These are phyloP conservation scores for Forsythia viridissima DNA, from an alignment of 257 asterid species.

Conservation along the genomic window DNA sequence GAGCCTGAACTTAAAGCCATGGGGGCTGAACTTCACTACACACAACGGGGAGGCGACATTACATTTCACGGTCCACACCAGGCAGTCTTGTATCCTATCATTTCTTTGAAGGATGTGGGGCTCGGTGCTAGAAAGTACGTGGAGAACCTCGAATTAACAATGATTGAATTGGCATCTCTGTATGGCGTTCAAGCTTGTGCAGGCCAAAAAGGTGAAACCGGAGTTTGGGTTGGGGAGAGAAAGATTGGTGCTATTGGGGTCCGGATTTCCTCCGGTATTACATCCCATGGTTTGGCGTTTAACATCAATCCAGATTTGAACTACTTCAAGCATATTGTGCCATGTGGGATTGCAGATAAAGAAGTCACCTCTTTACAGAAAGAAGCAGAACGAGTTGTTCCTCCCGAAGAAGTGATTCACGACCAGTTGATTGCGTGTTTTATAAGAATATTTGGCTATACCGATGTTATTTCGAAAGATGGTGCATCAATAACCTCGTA, in stretches of 20 bases:
- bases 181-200: constrained; percentile 56
- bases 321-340: constrained; percentile 72
- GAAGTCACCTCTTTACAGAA: constrained; percentile 66
- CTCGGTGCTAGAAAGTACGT: constrained; percentile 71
- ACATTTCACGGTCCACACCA: constrained; percentile 83
- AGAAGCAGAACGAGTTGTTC: constrained; percentile 51
- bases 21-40: constrained; percentile 67
- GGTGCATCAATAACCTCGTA: constrained; percentile 1
- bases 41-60: constrained; percentile 78
- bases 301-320: constrained; percentile 67
- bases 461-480: constrained; percentile 37
- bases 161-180: constrained; percentile 63
- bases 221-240: constrained; percentile 69
- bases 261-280: constrained; percentile 62
- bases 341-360: constrained; percentile 74
- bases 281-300: constrained; percentile 78
- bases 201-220: constrained; percentile 58
- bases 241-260: constrained; percentile 77
- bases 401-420: constrained; percentile 52
- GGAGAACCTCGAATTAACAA: constrained; percentile 66
- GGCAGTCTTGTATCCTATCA: constrained; percentile 67
- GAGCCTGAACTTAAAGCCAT: constrained; percentile 57
- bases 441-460: constrained; percentile 46
- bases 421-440: constrained; percentile 63
- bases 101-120: constrained; percentile 57